Percentiles rank a stretch among this genome's conserved stretches.
Conservation (phyloP, 495 filamentous ascomycete species). For the Talaromyces liani region DNA sequence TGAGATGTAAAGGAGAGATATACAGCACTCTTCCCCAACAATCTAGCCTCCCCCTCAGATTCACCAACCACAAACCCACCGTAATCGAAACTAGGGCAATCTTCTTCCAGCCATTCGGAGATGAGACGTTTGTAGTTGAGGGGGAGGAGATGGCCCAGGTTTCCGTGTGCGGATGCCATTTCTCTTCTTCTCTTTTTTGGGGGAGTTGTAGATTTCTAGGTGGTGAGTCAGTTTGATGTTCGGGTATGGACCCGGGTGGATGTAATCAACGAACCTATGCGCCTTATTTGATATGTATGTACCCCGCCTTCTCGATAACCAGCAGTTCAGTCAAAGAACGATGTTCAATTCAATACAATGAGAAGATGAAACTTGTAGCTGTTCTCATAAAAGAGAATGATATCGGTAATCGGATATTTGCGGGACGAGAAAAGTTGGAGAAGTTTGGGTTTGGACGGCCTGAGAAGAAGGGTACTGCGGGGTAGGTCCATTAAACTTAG, state of each 20-base stretch:
- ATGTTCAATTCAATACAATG: background rate
- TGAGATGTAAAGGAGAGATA: slow-evolving; percentile 1
- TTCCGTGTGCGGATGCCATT: slow-evolving; percentile 63
- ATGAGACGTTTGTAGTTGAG: slow-evolving; percentile 74
- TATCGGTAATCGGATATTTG: slow-evolving; percentile 1
- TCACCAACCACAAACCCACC: slow-evolving; percentile 95
- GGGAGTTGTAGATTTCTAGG: too few relatives aligned
- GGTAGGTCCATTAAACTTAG: background rate
- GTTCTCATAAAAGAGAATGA: background rate
- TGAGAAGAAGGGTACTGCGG: slow-evolving; percentile 1
- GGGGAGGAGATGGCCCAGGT: slow-evolving; percentile 74
- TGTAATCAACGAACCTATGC: background rate
- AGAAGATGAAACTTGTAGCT: background rate
- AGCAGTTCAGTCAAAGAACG: background rate
- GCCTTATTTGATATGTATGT: background rate
- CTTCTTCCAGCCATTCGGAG: slow-evolving; percentile 82
- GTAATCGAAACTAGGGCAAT: slow-evolving; percentile 93
- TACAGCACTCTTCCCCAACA: slow-evolving; percentile 79
- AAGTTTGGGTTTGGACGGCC: background rate
- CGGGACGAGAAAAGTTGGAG: slow-evolving; percentile 1
- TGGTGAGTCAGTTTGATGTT: background rate
- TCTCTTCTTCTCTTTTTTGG: background rate
- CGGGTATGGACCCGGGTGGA: background rate
- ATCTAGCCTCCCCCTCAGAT: slow-evolving; percentile 62
- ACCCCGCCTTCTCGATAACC: background rate